phyloP scores from a whole-genome alignment of 2,329 filamentous ascomycete species.

The Colletotrichum chlorophyti region DNA sequence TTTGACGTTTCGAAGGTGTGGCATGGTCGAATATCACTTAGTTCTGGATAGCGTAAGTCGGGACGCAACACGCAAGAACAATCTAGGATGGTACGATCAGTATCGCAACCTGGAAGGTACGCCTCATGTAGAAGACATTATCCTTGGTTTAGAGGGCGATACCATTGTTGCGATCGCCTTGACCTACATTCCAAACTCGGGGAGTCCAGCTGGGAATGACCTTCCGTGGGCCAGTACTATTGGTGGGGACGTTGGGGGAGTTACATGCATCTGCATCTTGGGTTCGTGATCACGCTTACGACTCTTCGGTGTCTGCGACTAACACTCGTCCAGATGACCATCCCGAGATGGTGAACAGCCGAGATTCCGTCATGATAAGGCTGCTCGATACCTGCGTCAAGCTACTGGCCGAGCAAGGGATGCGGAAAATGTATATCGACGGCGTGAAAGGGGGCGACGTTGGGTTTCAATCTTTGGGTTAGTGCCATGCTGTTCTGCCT shows the following conservation, averaged over 20 bases:
- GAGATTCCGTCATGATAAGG: slow-evolving; percentile 58
- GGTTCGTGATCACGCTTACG: slow-evolving; percentile 46
- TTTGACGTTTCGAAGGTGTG: slow-evolving; percentile 53
- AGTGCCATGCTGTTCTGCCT: slow-evolving; percentile 30
- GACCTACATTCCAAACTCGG: slow-evolving; percentile 56
- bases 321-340: slow-evolving; percentile 46
- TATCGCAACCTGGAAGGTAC: slow-evolving; percentile 59
- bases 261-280: slow-evolving; percentile 66
- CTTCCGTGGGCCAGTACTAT: slow-evolving; percentile 62
- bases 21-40: slow-evolving; percentile 50
- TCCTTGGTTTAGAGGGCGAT: slow-evolving; percentile 58
- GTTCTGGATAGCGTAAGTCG: slow-evolving; percentile 58
- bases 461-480: slow-evolving; percentile 59
- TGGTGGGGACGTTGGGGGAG: slow-evolving; percentile 59
- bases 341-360: slow-evolving; percentile 48
- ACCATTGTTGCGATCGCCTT: slow-evolving; percentile 60
- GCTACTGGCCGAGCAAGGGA: slow-evolving; percentile 54
- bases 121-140: slow-evolving; percentile 56
- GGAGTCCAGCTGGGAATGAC: slow-evolving; percentile 54
- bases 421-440: slow-evolving; percentile 62
- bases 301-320: not conserved
- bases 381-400: slow-evolving; percentile 60
- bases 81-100: slow-evolving; percentile 66
- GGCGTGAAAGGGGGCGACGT: slow-evolving; percentile 58
- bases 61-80: slow-evolving; percentile 52